phyloP scores from a whole-genome alignment of 2,329 filamentous ascomycete genomes.

The Ascocoryne sarcoides region DNA sequence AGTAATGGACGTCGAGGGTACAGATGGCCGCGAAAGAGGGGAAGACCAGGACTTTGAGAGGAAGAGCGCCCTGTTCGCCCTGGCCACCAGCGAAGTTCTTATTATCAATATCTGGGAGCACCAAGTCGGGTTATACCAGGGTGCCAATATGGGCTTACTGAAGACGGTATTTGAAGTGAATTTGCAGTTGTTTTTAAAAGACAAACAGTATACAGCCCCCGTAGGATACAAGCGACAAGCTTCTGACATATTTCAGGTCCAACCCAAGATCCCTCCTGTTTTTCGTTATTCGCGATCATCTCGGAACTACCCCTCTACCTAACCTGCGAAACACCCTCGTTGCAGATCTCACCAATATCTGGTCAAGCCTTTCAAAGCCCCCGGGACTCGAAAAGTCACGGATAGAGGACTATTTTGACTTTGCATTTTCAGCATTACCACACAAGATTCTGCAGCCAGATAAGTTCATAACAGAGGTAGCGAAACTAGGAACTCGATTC shows the following conservation, averaged over 20 bases:
- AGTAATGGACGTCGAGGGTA: conserved; percentile 98
- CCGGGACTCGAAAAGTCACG: conserved; percentile 75
- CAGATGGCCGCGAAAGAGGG: conserved; percentile 88
- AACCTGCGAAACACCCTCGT: conserved; percentile 87
- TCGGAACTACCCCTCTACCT: conserved; percentile 80
- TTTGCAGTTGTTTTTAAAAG: conserved; percentile 90
- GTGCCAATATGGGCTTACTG: conserved; percentile 95
- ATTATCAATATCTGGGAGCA: conserved; percentile 99
- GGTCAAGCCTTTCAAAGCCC: conserved; percentile 88
- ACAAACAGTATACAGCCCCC: conserved; percentile 61
- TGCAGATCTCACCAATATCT: conserved; percentile 85
- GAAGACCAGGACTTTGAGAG: conserved; percentile 99
- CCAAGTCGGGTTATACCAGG: conserved; percentile 95
- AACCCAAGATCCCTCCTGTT: conserved; percentile 87
- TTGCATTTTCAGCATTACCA: conserved; percentile 88
- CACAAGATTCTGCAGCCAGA: conserved; percentile 96
- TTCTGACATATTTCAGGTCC: conserved; percentile 45
- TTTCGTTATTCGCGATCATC: conserved; percentile 96
- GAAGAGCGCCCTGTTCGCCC: conserved; percentile 93
- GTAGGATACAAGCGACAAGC: conserved; percentile 6
- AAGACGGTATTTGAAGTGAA: conserved; percentile 99
- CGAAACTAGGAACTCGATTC: conserved; percentile 73
- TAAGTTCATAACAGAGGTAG: conserved; percentile 74
- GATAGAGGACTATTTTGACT: conserved; percentile 98
- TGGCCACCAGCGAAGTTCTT: conserved; percentile 94